These are phyloP conservation scores for Hortaea werneckii DNA, from an alignment of 2,329 filamentous ascomycete genomes.

Conservation along the genomic window DNA sequence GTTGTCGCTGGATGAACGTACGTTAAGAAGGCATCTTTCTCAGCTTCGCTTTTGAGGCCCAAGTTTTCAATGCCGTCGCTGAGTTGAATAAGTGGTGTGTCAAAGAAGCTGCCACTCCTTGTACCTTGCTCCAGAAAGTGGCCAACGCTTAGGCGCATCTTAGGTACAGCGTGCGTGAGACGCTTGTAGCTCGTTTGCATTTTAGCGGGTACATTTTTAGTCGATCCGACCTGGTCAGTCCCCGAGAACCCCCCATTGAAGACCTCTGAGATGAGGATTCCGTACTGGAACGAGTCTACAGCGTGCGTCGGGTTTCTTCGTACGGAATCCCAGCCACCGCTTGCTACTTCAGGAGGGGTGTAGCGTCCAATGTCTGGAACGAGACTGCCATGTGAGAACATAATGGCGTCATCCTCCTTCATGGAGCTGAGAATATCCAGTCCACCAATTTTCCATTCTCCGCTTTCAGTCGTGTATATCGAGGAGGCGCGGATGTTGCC, in stretches of 20 bases:
- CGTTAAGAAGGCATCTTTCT: slow-evolving; percentile 77
- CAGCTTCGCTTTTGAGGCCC: slow-evolving; percentile 73
- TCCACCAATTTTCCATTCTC: slow-evolving; percentile 93
- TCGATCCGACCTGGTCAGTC: slow-evolving; percentile 70
- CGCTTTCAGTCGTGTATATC: slow-evolving; percentile 87
- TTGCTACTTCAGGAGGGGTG: slow-evolving; percentile 75
- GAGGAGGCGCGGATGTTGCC: slow-evolving; percentile 77
- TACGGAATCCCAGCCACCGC: slow-evolving; percentile 82
- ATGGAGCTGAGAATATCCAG: slow-evolving; percentile 90
- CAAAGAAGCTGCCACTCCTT: slow-evolving; percentile 76
- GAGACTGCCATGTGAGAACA: slow-evolving; percentile 82
- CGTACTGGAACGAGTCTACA: slow-evolving; percentile 80
- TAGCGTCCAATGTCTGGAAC: slow-evolving; percentile 79
- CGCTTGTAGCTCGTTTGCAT: slow-evolving; percentile 92
- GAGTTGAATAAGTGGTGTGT: slow-evolving; percentile 82
- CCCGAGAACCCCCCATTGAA: slow-evolving; percentile 79
- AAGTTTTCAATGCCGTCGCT: slow-evolving; percentile 89
- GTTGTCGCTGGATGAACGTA: slow-evolving; percentile 21
- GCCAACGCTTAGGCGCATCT: slow-evolving; percentile 70
- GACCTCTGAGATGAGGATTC: slow-evolving; percentile 74
- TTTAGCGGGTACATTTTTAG: slow-evolving; percentile 70
- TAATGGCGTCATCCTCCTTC: slow-evolving; percentile 88
- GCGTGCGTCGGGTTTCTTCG: slow-evolving; percentile 73
- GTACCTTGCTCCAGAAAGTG: slow-evolving; percentile 86
- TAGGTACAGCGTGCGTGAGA: slow-evolving; percentile 79